Evolutionary conservation across 345 rosid genomes (phyloP).

Genomic region (Xanthoceras sorbifolium): DNA sequence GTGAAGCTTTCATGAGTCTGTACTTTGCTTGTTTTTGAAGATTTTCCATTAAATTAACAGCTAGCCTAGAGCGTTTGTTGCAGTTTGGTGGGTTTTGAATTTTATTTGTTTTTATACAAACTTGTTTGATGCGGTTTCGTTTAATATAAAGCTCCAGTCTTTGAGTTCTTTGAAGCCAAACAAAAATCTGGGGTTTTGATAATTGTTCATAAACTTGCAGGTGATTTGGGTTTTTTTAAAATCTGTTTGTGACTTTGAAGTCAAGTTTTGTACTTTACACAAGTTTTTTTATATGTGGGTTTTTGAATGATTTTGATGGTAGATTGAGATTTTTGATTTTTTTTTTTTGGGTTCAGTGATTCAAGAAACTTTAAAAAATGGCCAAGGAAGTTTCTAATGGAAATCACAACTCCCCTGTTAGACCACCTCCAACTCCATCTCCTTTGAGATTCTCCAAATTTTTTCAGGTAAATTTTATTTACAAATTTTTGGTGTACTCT

Average conservation of each 20-base stretch:
- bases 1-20: slow-evolving; percentile 32
- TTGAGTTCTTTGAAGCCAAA: background rate
- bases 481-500: background rate
- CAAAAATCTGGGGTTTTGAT: slow-evolving; percentile 12
- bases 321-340: slow-evolving; percentile 12
- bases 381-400: slow-evolving; percentile 52
- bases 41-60: slow-evolving; percentile 10
- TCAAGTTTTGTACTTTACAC: background rate
- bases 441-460: slow-evolving; percentile 75
- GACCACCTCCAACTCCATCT: slow-evolving; percentile 68
- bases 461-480: slow-evolving; percentile 50
- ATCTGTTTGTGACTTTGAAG: slow-evolving; percentile 9
- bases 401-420: slow-evolving; percentile 42
- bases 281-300: slow-evolving; percentile 8
- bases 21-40: slow-evolving; percentile 38
- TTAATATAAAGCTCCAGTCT: slow-evolving; percentile 30
- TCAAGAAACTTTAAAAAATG: slow-evolving; percentile 29
- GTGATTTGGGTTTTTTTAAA: background rate
- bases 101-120: background rate
- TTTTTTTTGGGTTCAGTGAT: slow-evolving; percentile 18
- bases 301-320: slow-evolving; percentile 13
- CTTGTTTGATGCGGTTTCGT: background rate
- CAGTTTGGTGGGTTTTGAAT: slow-evolving; percentile 23
- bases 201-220: background rate
- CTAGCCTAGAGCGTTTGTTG: slow-evolving; percentile 31